These are phyloP conservation scores for Geopyxis carbonaria DNA, from an alignment of 495 filamentous ascomycete genomes.

Conservation along the genomic window DNA sequence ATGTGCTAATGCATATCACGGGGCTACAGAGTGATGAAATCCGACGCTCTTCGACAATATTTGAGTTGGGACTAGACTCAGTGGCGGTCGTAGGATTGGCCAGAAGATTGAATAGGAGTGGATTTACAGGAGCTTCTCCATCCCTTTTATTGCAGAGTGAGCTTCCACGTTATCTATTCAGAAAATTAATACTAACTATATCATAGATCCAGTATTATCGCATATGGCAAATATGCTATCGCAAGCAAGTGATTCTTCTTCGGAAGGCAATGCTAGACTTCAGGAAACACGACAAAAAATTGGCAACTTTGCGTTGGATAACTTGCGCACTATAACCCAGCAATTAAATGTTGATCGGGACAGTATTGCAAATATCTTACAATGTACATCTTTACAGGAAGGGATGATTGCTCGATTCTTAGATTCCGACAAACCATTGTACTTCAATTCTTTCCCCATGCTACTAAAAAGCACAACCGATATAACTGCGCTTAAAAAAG, in stretches of 20 bases:
- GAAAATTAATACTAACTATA: slow-evolving; percentile 8
- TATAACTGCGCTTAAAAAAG: slow-evolving; percentile 28
- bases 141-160: slow-evolving; percentile 49
- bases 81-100: slow-evolving; percentile 56
- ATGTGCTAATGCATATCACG: slow-evolving; percentile 36
- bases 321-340: slow-evolving; percentile 32
- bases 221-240: slow-evolving; percentile 29
- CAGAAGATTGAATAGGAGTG: slow-evolving; percentile 26
- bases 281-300: slow-evolving; percentile 36
- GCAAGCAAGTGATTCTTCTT: slow-evolving; percentile 20
- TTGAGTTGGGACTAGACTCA: slow-evolving; percentile 68
- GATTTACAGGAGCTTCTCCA: slow-evolving; percentile 38
- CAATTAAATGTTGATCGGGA: slow-evolving; percentile 29
- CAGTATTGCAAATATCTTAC: slow-evolving; percentile 51
- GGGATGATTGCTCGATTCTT: slow-evolving; percentile 60
- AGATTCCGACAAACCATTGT: slow-evolving; percentile 35
- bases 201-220: slow-evolving; percentile 35
- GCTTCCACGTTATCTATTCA: not conserved
- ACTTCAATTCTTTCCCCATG: slow-evolving; percentile 56
- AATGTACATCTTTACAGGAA: slow-evolving; percentile 63
- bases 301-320: slow-evolving; percentile 38
- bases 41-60: slow-evolving; percentile 44
- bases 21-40: slow-evolving; percentile 31
- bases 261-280: slow-evolving; percentile 15
- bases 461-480: slow-evolving; percentile 31